These are phyloP conservation scores for Rhizophagus clarus DNA, from an alignment of 192 early-diverging fungal species.

Conservation along the genomic window DNA sequence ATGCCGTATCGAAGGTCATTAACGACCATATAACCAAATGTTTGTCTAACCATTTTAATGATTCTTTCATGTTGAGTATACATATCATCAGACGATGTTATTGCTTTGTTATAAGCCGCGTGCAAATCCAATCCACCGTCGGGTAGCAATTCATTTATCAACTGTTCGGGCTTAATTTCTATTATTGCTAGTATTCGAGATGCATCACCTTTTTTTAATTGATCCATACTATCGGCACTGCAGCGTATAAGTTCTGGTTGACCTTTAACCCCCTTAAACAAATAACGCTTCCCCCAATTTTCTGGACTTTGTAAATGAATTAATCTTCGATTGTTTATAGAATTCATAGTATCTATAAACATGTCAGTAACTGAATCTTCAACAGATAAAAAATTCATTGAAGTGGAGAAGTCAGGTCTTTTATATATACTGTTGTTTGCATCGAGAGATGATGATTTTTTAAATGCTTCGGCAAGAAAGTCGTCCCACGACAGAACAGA, in stretches of 20 bases:
- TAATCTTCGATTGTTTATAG: slow-evolving; percentile 22
- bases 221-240: not conserved
- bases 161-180: slow-evolving; percentile 17
- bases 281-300: slow-evolving; percentile 11
- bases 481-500: slow-evolving; percentile 21
- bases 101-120: slow-evolving; percentile 24
- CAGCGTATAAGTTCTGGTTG: slow-evolving; percentile 29
- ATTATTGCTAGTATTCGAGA: slow-evolving; percentile 20
- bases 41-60: slow-evolving; percentile 23
- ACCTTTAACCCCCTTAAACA: not conserved
- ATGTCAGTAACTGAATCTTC: slow-evolving; percentile 24
- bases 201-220: slow-evolving; percentile 2
- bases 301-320: slow-evolving; percentile 5
- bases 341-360: slow-evolving; percentile 19
- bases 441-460: not conserved
- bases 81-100: not conserved
- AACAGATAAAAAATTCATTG: not conserved
- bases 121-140: slow-evolving; percentile 10
- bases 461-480: slow-evolving; percentile 25
- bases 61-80: slow-evolving; percentile 7
- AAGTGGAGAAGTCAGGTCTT: slow-evolving; percentile 7
- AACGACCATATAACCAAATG: slow-evolving; percentile 26
- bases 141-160: not conserved
- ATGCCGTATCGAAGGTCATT: slow-evolving; percentile 24
- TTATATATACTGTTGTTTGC: not conserved